phyloP scores from a whole-genome alignment of 768 basidiomycete genomes.

The Rhizopogon vesiculosus region DNA sequence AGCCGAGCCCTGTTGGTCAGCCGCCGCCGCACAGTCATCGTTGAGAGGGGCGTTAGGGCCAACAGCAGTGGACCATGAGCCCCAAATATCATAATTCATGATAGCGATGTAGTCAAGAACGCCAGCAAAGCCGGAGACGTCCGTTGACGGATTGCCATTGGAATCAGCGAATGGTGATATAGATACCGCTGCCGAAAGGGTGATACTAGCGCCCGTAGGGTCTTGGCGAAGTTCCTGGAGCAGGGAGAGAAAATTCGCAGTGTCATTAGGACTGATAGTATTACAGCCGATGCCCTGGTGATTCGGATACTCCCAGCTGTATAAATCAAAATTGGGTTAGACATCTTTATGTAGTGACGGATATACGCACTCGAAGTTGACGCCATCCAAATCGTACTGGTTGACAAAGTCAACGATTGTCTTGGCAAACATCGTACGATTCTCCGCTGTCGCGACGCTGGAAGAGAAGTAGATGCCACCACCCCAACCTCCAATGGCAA shows the following conservation, averaged over 20 bases:
- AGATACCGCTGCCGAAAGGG: conserved; percentile 70
- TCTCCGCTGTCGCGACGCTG: conserved; percentile 46
- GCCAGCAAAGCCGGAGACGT: conserved; percentile 63
- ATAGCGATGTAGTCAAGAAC: conserved; percentile 73
- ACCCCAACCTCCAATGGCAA: conserved; percentile 67
- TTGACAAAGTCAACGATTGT: conserved; percentile 45
- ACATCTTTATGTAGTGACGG: neutral
- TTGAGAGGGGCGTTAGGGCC: conserved; percentile 84
- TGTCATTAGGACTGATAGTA: conserved; percentile 54
- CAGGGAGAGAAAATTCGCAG: conserved; percentile 75
- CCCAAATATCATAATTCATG: conserved; percentile 70
- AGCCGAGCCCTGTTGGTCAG: conserved; percentile 69
- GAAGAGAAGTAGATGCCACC: conserved; percentile 60
- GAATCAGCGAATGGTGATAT: conserved; percentile 60
- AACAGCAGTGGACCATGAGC: conserved; percentile 46
- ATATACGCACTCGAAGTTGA: conserved; percentile 60
- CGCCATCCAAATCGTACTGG: conserved; percentile 49
- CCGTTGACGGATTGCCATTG: conserved; percentile 47
- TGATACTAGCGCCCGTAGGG: conserved; percentile 43
- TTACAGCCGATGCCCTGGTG: conserved; percentile 72
- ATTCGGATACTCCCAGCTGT: conserved; percentile 85
- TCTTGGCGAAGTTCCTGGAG: conserved; percentile 59
- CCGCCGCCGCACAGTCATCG: conserved; percentile 62
- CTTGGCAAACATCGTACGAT: conserved; percentile 54
- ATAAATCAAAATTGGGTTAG: neutral